Conservation (phyloP, 306 rosid genomes). For the Crotalaria pallida region DNA sequence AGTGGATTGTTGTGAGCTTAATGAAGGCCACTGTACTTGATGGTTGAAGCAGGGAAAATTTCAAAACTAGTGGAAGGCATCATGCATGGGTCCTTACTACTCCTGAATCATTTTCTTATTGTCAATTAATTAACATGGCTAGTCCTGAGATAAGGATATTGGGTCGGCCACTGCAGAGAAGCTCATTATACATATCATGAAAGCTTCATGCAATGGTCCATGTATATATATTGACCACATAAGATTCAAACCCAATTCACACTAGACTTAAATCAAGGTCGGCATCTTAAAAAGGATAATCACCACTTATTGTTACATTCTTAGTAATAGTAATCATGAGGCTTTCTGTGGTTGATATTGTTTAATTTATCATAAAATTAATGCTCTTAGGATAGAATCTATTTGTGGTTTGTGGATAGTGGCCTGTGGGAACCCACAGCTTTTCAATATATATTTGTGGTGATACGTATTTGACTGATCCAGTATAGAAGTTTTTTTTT, state of each 20-base stretch:
- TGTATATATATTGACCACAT: neutral
- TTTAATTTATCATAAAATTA: neutral
- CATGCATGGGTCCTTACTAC: neutral
- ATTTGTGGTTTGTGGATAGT: neutral
- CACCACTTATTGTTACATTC: neutral
- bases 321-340: neutral
- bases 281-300: conserved; percentile 5
- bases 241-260: neutral
- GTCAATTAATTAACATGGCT: neutral
- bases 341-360: conserved; percentile 10
- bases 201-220: conserved; percentile 8
- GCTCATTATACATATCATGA: neutral
- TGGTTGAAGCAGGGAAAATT: neutral
- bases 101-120: neutral
- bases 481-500: neutral
- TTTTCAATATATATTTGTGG: neutral
- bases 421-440: conserved; percentile 20
- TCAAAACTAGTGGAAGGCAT: conserved; percentile 11
- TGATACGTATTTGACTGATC: neutral
- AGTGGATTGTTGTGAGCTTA: neutral
- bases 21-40: neutral
- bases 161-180: conserved; percentile 5
- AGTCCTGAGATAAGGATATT: neutral
- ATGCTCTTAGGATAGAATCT: neutral
- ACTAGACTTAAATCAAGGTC: neutral